phyloP scores from a whole-genome alignment of 176 grass and related monocot species.

The Cocos nucifera region DNA sequence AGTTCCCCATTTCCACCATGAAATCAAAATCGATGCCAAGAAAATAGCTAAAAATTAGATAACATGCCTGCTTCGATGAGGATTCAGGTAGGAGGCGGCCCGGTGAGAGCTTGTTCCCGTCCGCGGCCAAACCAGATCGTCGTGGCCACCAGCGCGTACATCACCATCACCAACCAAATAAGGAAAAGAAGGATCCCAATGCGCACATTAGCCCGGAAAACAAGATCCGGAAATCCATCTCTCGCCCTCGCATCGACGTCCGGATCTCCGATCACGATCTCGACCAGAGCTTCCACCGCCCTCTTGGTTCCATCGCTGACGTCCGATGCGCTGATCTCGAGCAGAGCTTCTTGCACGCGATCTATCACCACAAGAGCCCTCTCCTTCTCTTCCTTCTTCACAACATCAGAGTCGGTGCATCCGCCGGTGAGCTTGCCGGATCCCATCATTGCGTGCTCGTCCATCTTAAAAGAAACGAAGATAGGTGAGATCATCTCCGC shows the following conservation, averaged over 20 bases:
- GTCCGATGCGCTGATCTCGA: conserved; percentile 7
- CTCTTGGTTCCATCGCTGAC: conserved; percentile 6
- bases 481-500: not conserved
- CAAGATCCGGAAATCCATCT: not conserved
- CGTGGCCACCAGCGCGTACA: not conserved
- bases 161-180: not conserved
- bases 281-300: not conserved
- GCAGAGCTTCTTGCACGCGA: not conserved
- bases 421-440: not conserved
- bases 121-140: not conserved
- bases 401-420: too few species aligned
- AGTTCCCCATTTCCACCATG: too few species aligned
- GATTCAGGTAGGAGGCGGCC: not conserved
- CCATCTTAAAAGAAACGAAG: not conserved
- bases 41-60: too few species aligned
- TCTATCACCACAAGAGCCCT: not conserved
- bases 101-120: not conserved
- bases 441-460: not conserved
- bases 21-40: too few species aligned
- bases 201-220: not conserved
- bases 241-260: not conserved
- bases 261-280: not conserved
- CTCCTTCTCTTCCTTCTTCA: not conserved
- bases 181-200: conserved; percentile 5
- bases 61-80: too few species aligned